Percentiles rank a stretch among this genome's conserved stretches.
These are phyloP conservation scores for Podaxis sp. DNA, from an alignment of 768 basidiomycete genomes.

Conservation along the genomic window DNA sequence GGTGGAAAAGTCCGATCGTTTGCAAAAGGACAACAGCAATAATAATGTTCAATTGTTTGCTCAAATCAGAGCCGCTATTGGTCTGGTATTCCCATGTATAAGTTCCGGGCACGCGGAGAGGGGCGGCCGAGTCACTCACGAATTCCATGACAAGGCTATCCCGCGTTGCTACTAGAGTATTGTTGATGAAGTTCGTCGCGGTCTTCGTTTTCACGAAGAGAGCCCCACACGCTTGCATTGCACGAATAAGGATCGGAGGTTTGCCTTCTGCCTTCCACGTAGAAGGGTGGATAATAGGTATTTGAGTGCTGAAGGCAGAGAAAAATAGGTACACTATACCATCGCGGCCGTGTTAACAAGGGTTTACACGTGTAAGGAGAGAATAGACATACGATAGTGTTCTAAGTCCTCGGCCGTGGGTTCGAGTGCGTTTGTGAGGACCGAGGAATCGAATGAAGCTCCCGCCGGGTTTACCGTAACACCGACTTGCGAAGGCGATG, in stretches of 20 bases:
- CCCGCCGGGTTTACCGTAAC: neutral
- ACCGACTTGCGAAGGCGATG: neutral
- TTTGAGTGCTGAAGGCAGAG: constrained; percentile 49
- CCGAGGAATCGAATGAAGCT: constrained; percentile 29
- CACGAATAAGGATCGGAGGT: constrained; percentile 47
- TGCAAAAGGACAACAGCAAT: constrained; percentile 51
- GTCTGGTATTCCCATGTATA: neutral
- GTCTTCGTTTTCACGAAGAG: constrained; percentile 50
- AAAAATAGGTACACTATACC: constrained; percentile 52
- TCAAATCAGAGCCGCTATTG: constrained; percentile 15
- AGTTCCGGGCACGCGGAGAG: neutral
- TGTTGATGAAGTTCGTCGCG: constrained; percentile 48
- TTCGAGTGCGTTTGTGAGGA: constrained; percentile 24
- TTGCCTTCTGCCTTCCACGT: constrained; percentile 51
- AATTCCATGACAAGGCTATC: constrained; percentile 53
- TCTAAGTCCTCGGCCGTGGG: constrained; percentile 48
- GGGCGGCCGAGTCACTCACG: constrained; percentile 36
- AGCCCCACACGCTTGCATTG: constrained; percentile 64
- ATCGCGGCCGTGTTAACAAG: constrained; percentile 10
- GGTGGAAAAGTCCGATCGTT: constrained; percentile 56
- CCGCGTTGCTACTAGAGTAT: constrained; percentile 38
- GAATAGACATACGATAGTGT: constrained; percentile 49
- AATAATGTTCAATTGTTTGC: constrained; percentile 28
- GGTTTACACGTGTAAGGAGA: constrained; percentile 1
- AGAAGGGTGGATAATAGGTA: constrained; percentile 54